phyloP scores from a whole-genome alignment of 2,329 filamentous ascomycete species.

The Xenoacremonium recifei region DNA sequence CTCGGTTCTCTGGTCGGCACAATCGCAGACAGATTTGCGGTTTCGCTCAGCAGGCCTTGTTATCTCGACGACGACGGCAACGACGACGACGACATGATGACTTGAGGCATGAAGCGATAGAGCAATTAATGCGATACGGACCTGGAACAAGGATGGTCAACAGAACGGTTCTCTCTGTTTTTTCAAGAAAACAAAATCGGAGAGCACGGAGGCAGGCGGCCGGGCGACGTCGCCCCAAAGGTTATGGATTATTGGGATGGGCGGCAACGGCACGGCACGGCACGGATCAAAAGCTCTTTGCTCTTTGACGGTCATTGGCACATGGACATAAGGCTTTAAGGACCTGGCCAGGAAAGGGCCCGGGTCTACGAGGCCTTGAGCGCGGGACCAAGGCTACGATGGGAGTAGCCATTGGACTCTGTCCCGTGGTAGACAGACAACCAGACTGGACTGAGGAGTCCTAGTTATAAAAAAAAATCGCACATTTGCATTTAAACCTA shows the following conservation, averaged over 20 bases:
- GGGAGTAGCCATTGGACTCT: conserved; percentile 21
- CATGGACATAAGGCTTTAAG: conserved; percentile 29
- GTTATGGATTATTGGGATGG: conserved; percentile 37
- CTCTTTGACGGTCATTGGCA: conserved; percentile 29
- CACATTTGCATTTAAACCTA: conserved; percentile 21
- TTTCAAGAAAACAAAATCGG: conserved; percentile 23
- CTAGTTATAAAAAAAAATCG: conserved; percentile 31
- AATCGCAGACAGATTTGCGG: conserved; percentile 34
- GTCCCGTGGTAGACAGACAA: conserved; percentile 32
- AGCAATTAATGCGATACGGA: too few species aligned
- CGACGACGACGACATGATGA: conserved; percentile 35
- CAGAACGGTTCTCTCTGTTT: conserved; percentile 35
- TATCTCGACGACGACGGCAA: conserved; percentile 28
- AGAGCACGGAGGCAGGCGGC: conserved; percentile 37
- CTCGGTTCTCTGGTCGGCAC: conserved; percentile 55
- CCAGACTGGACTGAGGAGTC: conserved; percentile 33
- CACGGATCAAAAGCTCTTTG: conserved; percentile 29
- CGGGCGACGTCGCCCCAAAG: conserved; percentile 36
- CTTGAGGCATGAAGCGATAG: too few species aligned
- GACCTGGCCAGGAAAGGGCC: conserved; percentile 22
- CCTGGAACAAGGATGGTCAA: conserved; percentile 31
- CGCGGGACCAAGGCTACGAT: conserved; percentile 22
- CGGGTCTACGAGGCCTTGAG: conserved; percentile 27
- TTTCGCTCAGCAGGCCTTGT: conserved; percentile 29
- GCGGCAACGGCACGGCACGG: conserved; percentile 30